Percentiles rank a stretch among this genome's conserved stretches.
Evolutionary conservation across 805 yeast genomes (phyloP).

Genomic region (Torulaspora delbrueckii): DNA sequence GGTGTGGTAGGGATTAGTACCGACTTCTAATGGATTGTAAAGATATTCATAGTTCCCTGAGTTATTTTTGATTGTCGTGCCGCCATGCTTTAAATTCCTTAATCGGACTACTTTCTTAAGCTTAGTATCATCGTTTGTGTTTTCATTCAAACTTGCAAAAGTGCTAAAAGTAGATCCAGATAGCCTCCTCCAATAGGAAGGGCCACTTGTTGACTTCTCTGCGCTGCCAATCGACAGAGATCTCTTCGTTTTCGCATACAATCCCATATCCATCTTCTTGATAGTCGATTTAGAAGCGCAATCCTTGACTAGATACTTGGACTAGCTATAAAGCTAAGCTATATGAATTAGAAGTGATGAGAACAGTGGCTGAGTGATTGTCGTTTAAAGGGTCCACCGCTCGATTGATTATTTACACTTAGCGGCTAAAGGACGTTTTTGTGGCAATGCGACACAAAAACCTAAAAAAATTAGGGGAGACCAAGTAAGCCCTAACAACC

Average conservation of each 20-base stretch:
- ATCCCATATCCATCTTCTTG: background rate
- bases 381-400: background rate
- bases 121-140: background rate
- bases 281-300: background rate
- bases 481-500: background rate
- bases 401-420: background rate
- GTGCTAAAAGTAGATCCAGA: background rate
- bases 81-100: slow-evolving; percentile 17
- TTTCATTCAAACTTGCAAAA: background rate
- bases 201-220: background rate
- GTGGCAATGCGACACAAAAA: slow-evolving; percentile 3
- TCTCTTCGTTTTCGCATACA: slow-evolving; percentile 4
- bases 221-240: slow-evolving; percentile 6
- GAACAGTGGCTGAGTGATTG: background rate
- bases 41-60: slow-evolving; percentile 15
- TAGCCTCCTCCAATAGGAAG: slow-evolving; percentile 1
- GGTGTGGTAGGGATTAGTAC: slow-evolving; percentile 16
- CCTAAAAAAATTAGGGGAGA: background rate
- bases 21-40: slow-evolving; percentile 16
- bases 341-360: too few relatives aligned
- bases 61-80: slow-evolving; percentile 22
- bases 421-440: background rate
- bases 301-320: background rate
- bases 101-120: slow-evolving; percentile 14
- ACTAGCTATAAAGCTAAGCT: background rate